A percentile compares a stretch with the other conserved stretches of the same genome.
phyloP scores from a whole-genome alignment of 768 basidiomycete species.

The Gloeostereum incarnatum region DNA sequence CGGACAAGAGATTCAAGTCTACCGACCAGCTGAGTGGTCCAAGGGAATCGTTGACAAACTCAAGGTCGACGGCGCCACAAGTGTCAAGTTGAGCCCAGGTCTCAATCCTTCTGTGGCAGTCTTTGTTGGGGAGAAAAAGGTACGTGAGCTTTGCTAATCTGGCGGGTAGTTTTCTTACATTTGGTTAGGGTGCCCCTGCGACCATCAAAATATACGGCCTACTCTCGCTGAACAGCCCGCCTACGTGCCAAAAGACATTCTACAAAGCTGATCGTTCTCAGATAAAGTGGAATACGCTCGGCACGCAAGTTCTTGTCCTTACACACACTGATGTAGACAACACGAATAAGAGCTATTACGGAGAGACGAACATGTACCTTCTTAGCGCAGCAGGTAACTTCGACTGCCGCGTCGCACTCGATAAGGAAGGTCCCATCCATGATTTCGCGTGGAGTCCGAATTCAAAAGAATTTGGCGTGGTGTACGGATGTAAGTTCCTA shows the following conservation, averaged over 20 bases:
- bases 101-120: conserved; percentile 84
- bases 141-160: conserved; percentile 15
- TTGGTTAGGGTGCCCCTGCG: conserved; percentile 71
- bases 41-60: conserved; percentile 78
- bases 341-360: conserved; percentile 96
- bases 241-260: conserved; percentile 85
- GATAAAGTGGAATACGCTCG: conserved; percentile 95
- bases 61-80: conserved; percentile 75
- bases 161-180: not conserved
- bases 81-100: conserved; percentile 71
- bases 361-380: conserved; percentile 92
- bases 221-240: conserved; percentile 42
- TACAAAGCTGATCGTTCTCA: conserved; percentile 90
- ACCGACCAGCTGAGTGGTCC: conserved; percentile 69
- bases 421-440: conserved; percentile 97
- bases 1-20: conserved; percentile 76
- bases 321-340: conserved; percentile 97
- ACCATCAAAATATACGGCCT: conserved; percentile 80
- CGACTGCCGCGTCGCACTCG: conserved; percentile 79
- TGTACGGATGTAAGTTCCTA: conserved; percentile 84
- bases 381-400: conserved; percentile 90
- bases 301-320: conserved; percentile 84
- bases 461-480: conserved; percentile 93
- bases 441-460: conserved; percentile 96
- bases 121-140: conserved; percentile 93